phyloP scores from a whole-genome alignment of 345 rosid species.

The Eucalyptus pumila region DNA sequence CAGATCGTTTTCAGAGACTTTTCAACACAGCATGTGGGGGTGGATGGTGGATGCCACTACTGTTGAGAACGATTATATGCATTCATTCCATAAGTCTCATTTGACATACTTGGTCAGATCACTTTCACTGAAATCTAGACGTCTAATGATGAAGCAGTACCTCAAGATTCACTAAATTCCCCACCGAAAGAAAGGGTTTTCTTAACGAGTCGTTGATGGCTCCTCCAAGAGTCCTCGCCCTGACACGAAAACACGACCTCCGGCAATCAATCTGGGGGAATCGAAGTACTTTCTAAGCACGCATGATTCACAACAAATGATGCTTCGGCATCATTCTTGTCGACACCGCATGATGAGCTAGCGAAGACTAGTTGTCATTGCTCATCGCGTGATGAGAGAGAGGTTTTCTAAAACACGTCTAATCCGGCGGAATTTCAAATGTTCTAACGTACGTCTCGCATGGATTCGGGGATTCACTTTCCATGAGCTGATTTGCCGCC shows the following conservation, averaged over 20 bases:
- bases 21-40: neutral
- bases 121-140: neutral
- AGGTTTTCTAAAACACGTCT: neutral
- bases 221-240: neutral
- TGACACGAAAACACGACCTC: neutral
- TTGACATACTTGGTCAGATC: neutral
- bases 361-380: neutral
- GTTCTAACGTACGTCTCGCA: neutral
- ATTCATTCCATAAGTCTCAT: neutral
- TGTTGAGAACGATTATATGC: neutral
- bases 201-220: neutral
- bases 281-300: neutral
- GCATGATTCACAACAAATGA: neutral
- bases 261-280: neutral
- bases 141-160: neutral
- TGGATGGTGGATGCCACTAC: neutral
- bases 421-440: neutral
- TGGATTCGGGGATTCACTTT: neutral
- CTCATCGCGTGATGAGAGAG: neutral
- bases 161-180: neutral
- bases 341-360: neutral
- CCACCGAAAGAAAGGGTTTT: neutral
- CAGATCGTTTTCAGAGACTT: neutral
- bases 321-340: neutral
- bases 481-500: neutral